A percentile compares a stretch with the other conserved stretches of the same genome.
Evolutionary conservation across 192 early-diverging fungal genomes (phyloP).

Genomic region (Linnemannia hyalina): DNA sequence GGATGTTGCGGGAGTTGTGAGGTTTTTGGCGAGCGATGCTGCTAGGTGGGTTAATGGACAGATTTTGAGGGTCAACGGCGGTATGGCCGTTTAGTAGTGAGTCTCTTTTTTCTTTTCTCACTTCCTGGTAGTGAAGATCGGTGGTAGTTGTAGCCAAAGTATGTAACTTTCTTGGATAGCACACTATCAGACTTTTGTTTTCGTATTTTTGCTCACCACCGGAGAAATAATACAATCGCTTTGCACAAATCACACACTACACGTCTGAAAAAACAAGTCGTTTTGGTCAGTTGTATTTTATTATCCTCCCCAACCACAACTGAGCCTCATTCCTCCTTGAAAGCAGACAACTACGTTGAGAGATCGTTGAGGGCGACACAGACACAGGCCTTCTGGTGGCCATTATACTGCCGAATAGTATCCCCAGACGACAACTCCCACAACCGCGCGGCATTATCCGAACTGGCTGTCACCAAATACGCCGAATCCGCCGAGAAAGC

Average conservation of each 20-base stretch:
- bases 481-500: slow-evolving; percentile 93
- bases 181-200: no score
- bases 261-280: neutral
- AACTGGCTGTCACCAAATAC: slow-evolving; percentile 90
- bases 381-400: slow-evolving; percentile 90
- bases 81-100: slow-evolving; percentile 24
- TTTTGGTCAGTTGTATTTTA: neutral
- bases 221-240: no score
- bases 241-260: no score
- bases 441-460: slow-evolving; percentile 84
- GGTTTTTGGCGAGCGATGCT: slow-evolving; percentile 25
- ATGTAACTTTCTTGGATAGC: no score
- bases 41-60: slow-evolving; percentile 45
- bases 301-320: neutral
- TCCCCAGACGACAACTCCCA: slow-evolving; percentile 87
- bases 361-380: slow-evolving; percentile 90
- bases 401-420: slow-evolving; percentile 89
- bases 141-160: no score
- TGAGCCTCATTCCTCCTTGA: neutral
- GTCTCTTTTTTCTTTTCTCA: no score
- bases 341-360: slow-evolving; percentile 46
- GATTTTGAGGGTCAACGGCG: slow-evolving; percentile 41
- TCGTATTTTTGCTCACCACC: no score
- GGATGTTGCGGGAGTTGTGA: slow-evolving; percentile 14
- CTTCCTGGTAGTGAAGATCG: no score